Conservation (phyloP, 2,329 filamentous ascomycete genomes). For the Huntiella moniliformis region DNA sequence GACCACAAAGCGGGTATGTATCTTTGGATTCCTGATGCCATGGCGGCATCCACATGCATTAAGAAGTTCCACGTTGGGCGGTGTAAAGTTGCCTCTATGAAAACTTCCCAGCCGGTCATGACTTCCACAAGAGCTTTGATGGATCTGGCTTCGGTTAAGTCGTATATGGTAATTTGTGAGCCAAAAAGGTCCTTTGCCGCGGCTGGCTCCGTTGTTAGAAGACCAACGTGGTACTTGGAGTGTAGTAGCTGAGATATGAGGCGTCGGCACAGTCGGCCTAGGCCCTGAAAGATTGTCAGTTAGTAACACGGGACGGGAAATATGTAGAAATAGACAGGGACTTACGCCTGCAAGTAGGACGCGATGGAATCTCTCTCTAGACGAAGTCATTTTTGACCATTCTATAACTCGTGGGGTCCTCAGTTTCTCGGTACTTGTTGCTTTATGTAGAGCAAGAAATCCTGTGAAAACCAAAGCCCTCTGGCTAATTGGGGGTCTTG, state of each 20-base stretch:
- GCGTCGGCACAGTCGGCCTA: background rate
- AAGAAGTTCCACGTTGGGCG: background rate
- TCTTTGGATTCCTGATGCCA: conserved; percentile 2
- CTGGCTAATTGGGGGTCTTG: too few species aligned
- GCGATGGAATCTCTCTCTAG: background rate
- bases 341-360: conserved; percentile 1
- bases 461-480: too few species aligned
- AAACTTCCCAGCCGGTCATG: background rate
- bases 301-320: background rate
- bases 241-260: background rate
- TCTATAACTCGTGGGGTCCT: too few species aligned
- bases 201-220: background rate
- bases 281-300: background rate
- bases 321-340: background rate
- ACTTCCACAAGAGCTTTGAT: background rate
- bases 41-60: conserved; percentile 1
- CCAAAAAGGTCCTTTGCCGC: background rate
- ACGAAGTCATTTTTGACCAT: too few species aligned
- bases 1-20: conserved; percentile 1
- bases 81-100: background rate
- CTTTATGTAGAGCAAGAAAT: too few species aligned
- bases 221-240: background rate
- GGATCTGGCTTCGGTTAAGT: background rate
- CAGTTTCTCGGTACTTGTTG: too few species aligned
- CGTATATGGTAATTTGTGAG: background rate